Base-by-base conservation (phyloP, 805 yeast species). In the Zygosaccharomyces pseudorouxii region DNA sequence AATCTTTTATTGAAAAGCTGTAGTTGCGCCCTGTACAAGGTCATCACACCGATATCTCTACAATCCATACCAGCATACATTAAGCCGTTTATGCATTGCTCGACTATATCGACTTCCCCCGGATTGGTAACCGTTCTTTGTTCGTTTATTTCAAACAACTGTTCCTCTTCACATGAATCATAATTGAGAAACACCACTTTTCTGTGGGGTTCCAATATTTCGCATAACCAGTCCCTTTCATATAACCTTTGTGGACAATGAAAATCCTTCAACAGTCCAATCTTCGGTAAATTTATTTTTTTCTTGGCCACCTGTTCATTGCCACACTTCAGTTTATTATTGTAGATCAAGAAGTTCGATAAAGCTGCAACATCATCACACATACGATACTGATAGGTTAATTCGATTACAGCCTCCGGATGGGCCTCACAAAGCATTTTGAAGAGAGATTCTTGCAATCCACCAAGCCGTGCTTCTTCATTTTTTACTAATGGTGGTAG, bases 321-420 rank as follows among this genome's bases (percentile, higher is more conserved):
- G 0, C 96, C 98, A 70, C 97, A 89, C 53, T 79, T 81, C 47
- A 93, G 73, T 49, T 82, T 69, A 7, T 89, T 86, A 7, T 82
- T 75, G 60, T 93, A 93, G 11, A 92, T 80, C 51, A 93, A 74
- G 18, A 76, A 77, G 62, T 92, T 93, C 0, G 96, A 84, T 19
- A 93, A 68, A 18, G 78, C 67, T 95, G 89, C 88, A 40, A 93
- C 84, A 48, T 92, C 98, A 29, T 75, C 71, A 65, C 95, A 84
- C 99, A 93, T 93, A 52, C 99, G 73, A 64, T 93, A 93, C 65
- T 93, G 99, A 53, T 80, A 77, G 0, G 86, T 79, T 38, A 93
- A 71, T 51, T 84, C 90, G 4, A 78, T 82, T n/a, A 90, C 85
- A 44, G 86, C 75, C 16, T 76, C 71, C 0, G 97, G 96, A 56